phyloP scores from a whole-genome alignment of 139 green algal species.

The Coccomyxa sp. region DNA sequence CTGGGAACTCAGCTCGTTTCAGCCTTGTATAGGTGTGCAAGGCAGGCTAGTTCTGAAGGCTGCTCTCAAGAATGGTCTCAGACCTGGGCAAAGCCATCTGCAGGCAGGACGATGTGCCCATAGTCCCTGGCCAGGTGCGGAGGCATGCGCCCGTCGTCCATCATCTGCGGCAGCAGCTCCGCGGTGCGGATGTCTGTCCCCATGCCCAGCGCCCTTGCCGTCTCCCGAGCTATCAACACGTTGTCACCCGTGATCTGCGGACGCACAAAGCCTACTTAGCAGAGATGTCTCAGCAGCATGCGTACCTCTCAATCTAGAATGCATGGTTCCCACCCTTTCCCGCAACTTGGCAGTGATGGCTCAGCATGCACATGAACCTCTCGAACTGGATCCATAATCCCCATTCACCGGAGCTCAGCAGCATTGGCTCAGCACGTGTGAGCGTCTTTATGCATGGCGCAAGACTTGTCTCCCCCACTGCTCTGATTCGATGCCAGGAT shows the following conservation, averaged over 20 bases:
- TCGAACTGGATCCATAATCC: too few species aligned
- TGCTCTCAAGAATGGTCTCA: too few species aligned
- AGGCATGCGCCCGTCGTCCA: constrained; percentile 14
- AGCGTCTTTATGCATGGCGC: too few species aligned
- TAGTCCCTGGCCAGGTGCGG: constrained; percentile 31
- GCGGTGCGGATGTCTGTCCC: constrained; percentile 67
- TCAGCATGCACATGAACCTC: too few species aligned
- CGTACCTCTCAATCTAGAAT: too few species aligned
- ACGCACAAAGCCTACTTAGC: background rate
- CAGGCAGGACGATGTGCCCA: constrained; percentile 58
- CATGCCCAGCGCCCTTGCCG: constrained; percentile 77
- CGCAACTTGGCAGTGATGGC: too few species aligned
- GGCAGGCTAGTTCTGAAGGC: too few species aligned
- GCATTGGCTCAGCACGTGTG: too few species aligned
- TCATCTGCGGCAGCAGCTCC: constrained; percentile 42
- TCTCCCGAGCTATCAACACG: constrained; percentile 79
- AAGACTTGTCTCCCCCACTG: background rate
- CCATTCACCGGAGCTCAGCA: too few species aligned
- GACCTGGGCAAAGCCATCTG: constrained; percentile 65
- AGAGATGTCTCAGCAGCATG: background rate
- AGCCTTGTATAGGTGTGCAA: too few species aligned
- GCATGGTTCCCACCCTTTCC: too few species aligned
- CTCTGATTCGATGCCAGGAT: background rate
- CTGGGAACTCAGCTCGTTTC: too few species aligned
- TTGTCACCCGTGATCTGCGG: constrained; percentile 70